These are phyloP conservation scores for Fallopia convolvulus DNA, from an alignment of 148 eudicot genomes.

Conservation along the genomic window DNA sequence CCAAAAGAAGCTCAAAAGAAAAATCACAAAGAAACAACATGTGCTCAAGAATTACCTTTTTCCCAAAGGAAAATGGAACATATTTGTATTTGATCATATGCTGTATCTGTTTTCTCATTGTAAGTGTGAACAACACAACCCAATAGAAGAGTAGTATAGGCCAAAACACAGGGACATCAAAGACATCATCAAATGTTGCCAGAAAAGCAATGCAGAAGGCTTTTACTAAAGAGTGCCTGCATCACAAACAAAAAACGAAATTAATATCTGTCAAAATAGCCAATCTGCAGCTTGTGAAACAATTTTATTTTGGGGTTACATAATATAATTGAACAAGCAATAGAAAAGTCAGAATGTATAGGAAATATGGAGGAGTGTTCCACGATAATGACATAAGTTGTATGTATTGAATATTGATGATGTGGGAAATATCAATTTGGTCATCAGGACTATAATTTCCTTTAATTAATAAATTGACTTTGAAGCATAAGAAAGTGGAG, in stretches of 20 bases:
- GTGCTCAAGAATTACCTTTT: slow-evolving; percentile 29
- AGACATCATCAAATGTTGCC: slow-evolving; percentile 38
- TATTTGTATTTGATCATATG: slow-evolving; percentile 62
- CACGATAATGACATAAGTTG: no score
- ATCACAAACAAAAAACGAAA: slow-evolving; percentile 1
- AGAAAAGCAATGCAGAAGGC: slow-evolving; percentile 51
- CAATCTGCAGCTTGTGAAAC: not conserved
- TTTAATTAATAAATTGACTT: not conserved
- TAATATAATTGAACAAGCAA: no score
- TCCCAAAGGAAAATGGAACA: slow-evolving; percentile 54
- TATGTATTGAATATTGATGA: no score
- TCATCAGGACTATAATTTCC: not conserved
- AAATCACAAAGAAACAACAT: not conserved
- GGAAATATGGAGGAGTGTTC: not conserved
- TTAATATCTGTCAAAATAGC: not conserved
- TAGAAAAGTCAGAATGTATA: no score
- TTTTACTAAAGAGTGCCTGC: slow-evolving; percentile 51
- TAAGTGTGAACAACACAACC: slow-evolving; percentile 48
- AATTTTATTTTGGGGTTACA: no score
- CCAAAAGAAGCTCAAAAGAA: not conserved
- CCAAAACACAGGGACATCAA: slow-evolving; percentile 67
- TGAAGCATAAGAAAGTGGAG: not conserved
- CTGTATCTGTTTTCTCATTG: slow-evolving; percentile 56
- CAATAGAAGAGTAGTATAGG: slow-evolving; percentile 57
- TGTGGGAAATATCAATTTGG: no score